Evolutionary conservation across 805 yeast species (phyloP).

Genomic region (Yarrowia sp.): DNA sequence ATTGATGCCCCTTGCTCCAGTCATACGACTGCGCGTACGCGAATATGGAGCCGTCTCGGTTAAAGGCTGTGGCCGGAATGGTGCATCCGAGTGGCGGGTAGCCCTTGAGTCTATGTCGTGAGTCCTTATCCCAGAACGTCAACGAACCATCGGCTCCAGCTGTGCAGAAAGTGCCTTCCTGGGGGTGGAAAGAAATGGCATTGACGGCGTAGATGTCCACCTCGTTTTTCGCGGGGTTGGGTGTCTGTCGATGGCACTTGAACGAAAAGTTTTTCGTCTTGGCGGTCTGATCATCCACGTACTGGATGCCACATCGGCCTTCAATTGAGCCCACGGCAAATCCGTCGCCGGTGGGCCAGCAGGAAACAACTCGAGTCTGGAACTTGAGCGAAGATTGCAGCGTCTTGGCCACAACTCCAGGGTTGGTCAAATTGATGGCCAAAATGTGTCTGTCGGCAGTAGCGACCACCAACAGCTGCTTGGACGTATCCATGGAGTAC

Average conservation of each 20-base stretch:
- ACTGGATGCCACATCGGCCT: constrained; percentile 93
- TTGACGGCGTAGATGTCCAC: constrained; percentile 75
- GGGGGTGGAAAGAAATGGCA: constrained; percentile 81
- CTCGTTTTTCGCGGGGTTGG: constrained; percentile 54
- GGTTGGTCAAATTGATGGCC: constrained; percentile 71
- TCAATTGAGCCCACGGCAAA: constrained; percentile 91
- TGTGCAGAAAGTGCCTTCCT: constrained; percentile 85
- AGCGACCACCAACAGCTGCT: constrained; percentile 83
- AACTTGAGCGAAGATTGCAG: constrained; percentile 75
- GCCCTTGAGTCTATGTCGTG: constrained; percentile 79
- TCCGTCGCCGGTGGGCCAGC: constrained; percentile 91
- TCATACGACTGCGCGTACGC: constrained; percentile 94
- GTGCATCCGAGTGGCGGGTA: constrained; percentile 59
- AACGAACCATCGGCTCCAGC: constrained; percentile 94
- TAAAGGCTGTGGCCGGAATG: constrained; percentile 76
- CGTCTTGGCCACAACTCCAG: constrained; percentile 75
- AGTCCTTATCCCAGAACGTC: constrained; percentile 94
- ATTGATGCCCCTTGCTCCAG: constrained; percentile 82
- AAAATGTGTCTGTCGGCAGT: constrained; percentile 86
- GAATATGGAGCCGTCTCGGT: constrained; percentile 74
- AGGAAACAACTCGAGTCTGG: constrained; percentile 80
- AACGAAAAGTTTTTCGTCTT: constrained; percentile 79
- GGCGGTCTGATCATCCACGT: constrained; percentile 61
- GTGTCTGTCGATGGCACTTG: constrained; percentile 84
- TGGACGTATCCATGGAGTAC: constrained; percentile 80